A percentile compares a stretch with the other conserved stretches of the same genome.
These are phyloP conservation scores for Suillus bovinus DNA, from an alignment of 768 basidiomycete genomes.

Conservation along the genomic window DNA sequence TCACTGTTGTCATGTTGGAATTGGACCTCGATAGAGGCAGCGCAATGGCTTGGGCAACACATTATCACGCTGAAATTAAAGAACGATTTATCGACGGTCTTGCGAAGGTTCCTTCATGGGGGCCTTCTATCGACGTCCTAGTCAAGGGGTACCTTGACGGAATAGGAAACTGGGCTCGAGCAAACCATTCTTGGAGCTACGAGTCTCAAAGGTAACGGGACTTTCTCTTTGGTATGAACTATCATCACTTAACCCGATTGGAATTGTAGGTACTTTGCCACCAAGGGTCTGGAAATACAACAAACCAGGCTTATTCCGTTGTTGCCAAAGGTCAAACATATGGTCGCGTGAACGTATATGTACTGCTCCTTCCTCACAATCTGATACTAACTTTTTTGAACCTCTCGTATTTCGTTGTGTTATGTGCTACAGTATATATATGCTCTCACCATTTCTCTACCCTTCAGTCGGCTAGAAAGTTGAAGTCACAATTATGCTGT, in stretches of 20 bases:
- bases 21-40: slow-evolving; percentile 22
- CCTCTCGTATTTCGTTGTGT: not conserved
- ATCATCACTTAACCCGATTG: not conserved
- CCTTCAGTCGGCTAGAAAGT: not conserved
- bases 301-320: slow-evolving; percentile 16
- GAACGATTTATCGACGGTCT: slow-evolving; percentile 23
- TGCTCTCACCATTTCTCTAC: not conserved
- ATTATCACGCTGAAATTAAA: slow-evolving; percentile 15
- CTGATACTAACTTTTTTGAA: too few relatives aligned
- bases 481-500: not conserved
- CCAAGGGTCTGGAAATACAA: slow-evolving; percentile 24
- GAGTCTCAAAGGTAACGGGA: slow-evolving; percentile 16
- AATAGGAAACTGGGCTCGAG: slow-evolving; percentile 27
- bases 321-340: slow-evolving; percentile 4
- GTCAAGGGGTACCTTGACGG: slow-evolving; percentile 26
- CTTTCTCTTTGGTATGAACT: not conserved
- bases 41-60: slow-evolving; percentile 31
- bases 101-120: slow-evolving; percentile 29
- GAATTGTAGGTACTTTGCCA: slow-evolving; percentile 23
- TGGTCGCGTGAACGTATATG: too few relatives aligned
- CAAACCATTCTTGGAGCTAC: slow-evolving; percentile 30
- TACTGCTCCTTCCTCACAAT: too few relatives aligned
- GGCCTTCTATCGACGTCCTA: slow-evolving; percentile 23
- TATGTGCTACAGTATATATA: too few relatives aligned
- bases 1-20: slow-evolving; percentile 35